A percentile compares a stretch with the other conserved stretches of the same genome.
These are phyloP conservation scores for Scedosporium minutisporum DNA, from an alignment of 2,329 filamentous ascomycete species.

Conservation along the genomic window DNA sequence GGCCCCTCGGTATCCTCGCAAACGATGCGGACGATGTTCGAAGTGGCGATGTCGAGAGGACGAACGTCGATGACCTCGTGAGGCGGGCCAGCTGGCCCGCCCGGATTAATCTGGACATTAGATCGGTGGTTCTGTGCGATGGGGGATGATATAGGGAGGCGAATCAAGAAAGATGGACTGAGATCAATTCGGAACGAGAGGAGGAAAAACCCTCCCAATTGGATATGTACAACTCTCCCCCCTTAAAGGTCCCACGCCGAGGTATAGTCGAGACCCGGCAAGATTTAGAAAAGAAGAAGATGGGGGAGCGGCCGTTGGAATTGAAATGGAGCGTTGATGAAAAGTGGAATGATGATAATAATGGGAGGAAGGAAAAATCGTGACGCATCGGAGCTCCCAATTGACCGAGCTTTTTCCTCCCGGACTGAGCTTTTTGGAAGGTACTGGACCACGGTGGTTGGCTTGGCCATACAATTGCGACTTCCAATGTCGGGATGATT, in stretches of 20 bases:
- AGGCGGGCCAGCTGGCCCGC: conserved; percentile 56
- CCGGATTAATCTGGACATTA: conserved; percentile 58
- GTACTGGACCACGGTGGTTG: background rate
- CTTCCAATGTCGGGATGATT: too few species aligned
- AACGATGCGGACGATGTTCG: conserved; percentile 22
- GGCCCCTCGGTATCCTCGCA: conserved; percentile 22
- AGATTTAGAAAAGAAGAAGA: background rate
- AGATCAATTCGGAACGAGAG: background rate
- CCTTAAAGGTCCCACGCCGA: background rate
- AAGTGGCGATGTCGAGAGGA: conserved; percentile 26
- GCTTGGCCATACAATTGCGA: background rate
- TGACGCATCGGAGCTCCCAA: conserved; percentile 1
- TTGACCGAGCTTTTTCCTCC: conserved; percentile 2
- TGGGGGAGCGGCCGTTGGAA: background rate
- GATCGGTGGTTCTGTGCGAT: background rate
- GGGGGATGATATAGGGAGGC: background rate
- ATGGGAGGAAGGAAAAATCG: conserved; percentile 3
- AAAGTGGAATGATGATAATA: conserved; percentile 5
- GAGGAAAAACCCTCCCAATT: background rate
- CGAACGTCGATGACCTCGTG: conserved; percentile 46
- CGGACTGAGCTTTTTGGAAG: background rate
- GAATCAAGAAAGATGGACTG: background rate
- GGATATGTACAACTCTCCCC: conserved; percentile 14
- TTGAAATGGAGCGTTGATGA: background rate
- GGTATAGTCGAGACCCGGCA: background rate